Base-by-base conservation (phyloP, 768 basidiomycete species). In the Porpolomopsis calyptriformis region DNA sequence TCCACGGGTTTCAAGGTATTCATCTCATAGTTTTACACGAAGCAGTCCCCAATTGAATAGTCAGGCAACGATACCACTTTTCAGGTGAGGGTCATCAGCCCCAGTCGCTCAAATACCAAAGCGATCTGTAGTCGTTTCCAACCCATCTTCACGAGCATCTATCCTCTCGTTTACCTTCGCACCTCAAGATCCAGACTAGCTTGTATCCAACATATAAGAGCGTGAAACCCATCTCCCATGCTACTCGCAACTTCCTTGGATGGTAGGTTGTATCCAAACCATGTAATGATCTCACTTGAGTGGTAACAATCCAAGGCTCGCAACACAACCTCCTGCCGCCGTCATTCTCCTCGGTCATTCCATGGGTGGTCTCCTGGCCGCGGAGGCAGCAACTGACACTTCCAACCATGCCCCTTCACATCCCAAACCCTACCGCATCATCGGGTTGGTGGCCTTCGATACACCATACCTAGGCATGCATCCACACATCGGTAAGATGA, bases 181-280 rank as follows among this genome's bases (percentile, higher is more conserved):
- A 65, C 29, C 51, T 75, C 36, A 63, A 62, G 43, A 56, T 77
- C 16, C 64, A 67, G 48, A 69, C 62, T 46, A 76, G 71, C 46
- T 33, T 79, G 51, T 79, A 79, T 60, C 77, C 77, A 2, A 77
- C 76, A 0, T 79, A 79, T 55, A 77, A 75, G 64, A 75, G 71
- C 53, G 62, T 68, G 14, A 76, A 74, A 48, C 73, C 76, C 1
- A 68, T 79, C 24, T 66, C 70, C 2, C 53, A 62, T 46, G 76
- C 75, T 1, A 71, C 72, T 4, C 64, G 61, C 51, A 74, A 74
- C 53, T 76, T 79, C 52, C 57, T 79, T 37, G 68, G 67, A 65
- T 79, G 77, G 77, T 77, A 25, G 8, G 63, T 52, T 44, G 10
- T 9, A 49, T 26, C 27, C 18, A 16, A 7, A 43, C 41, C 27